Conservation (phyloP, 805 yeast species). For the Candida xyloterini region DNA sequence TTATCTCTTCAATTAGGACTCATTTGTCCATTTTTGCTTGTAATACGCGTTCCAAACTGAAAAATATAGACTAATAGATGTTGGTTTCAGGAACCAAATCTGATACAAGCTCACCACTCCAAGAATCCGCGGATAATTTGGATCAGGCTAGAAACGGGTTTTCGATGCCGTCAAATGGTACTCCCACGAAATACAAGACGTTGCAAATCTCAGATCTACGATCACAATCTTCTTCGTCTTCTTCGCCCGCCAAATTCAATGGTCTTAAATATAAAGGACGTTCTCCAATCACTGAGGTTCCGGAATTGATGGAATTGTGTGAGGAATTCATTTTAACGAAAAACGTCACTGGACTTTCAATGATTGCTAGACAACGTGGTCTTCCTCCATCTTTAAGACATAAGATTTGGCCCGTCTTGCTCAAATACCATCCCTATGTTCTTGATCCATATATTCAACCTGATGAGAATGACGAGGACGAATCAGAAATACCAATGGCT, state of each 20-base stretch:
- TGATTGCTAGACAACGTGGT: slow-evolving; percentile 78
- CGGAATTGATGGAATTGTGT: slow-evolving; percentile 53
- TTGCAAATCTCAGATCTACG: background rate
- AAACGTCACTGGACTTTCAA: slow-evolving; percentile 74
- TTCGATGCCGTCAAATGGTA: background rate
- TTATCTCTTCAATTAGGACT: background rate
- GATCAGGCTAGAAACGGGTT: background rate
- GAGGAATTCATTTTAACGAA: slow-evolving; percentile 51
- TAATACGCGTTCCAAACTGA: background rate
- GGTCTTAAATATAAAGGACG: slow-evolving; percentile 33
- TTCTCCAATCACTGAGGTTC: slow-evolving; percentile 44
- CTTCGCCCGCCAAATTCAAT: slow-evolving; percentile 18
- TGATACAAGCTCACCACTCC: slow-evolving; percentile 1
- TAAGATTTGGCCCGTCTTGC: slow-evolving; percentile 78
- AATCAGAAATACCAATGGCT: slow-evolving; percentile 26
- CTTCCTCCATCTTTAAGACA: slow-evolving; percentile 79
- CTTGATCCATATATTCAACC: slow-evolving; percentile 69
- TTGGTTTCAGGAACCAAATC: slow-evolving; percentile 1
- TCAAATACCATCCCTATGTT: slow-evolving; percentile 84
- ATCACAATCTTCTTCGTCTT: slow-evolving; percentile 14
- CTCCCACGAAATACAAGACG: background rate
- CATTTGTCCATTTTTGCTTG: background rate
- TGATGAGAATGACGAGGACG: slow-evolving; percentile 40
- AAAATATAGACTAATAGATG: slow-evolving; percentile 1
- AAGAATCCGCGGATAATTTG: background rate